Conservation (phyloP, 306 rosid genomes). For the Carpinus fangiana region DNA sequence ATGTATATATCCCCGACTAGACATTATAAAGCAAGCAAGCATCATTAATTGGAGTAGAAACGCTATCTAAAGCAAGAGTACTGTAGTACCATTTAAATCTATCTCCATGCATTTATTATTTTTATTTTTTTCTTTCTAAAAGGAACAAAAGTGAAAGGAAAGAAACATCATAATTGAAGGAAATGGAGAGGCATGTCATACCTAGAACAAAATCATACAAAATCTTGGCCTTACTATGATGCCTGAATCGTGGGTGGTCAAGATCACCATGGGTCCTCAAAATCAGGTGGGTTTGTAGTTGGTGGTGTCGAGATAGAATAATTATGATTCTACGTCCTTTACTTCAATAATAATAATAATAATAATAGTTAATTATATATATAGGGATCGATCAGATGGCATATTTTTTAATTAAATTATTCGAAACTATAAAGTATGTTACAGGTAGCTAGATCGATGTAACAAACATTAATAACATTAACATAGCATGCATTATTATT, state of each 20-base stretch:
- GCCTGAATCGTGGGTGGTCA: constrained; percentile 15
- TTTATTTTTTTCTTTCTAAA: neutral
- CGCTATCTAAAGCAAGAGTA: neutral
- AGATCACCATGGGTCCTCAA: constrained; percentile 38
- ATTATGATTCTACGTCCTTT: constrained; percentile 20
- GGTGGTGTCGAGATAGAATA: neutral
- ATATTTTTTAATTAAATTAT: too few relatives aligned
- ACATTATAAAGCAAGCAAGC: neutral
- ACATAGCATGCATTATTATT: too few relatives aligned
- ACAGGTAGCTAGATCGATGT: too few relatives aligned
- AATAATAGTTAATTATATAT: too few relatives aligned
- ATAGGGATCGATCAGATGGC: too few relatives aligned
- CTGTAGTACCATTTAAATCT: constrained; percentile 21
- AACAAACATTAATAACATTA: too few relatives aligned
- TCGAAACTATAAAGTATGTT: too few relatives aligned
- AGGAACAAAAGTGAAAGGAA: neutral
- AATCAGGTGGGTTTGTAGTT: constrained; percentile 14
- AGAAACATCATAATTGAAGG: constrained; percentile 37
- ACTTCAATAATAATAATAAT: neutral
- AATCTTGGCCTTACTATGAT: constrained; percentile 12
- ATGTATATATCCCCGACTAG: constrained; percentile 10
- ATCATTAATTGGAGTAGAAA: constrained; percentile 6
- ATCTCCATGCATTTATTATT: constrained; percentile 7
- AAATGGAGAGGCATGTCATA: neutral
- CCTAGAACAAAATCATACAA: constrained; percentile 7